These are phyloP conservation scores for Boeremia lycopersici DNA, from an alignment of 2,329 filamentous ascomycete species.

Conservation along the genomic window DNA sequence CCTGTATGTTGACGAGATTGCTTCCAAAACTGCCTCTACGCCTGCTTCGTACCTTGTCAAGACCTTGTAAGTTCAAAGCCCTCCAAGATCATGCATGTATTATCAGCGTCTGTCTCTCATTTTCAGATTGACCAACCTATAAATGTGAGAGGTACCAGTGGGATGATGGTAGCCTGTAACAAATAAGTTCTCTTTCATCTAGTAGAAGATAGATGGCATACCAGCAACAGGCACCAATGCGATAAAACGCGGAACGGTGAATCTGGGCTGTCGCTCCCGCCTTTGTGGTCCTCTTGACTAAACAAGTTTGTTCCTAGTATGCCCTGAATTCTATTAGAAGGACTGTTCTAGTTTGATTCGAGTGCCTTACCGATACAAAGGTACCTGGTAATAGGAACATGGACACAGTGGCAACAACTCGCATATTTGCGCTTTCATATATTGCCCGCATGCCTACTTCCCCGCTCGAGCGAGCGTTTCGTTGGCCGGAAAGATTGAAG, in stretches of 20 bases:
- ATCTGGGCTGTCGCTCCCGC: neutral
- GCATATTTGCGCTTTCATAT: constrained; percentile 16
- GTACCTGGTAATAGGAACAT: neutral
- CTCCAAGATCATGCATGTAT: too few species aligned
- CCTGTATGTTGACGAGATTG: neutral
- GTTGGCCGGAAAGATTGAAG: constrained; percentile 5
- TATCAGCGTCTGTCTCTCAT: too few species aligned
- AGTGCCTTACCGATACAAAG: neutral
- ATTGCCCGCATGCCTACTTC: constrained; percentile 14
- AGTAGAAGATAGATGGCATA: neutral
- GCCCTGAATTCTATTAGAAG: neutral
- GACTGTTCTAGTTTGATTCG: neutral
- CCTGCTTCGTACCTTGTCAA: too few species aligned
- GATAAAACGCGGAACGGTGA: neutral
- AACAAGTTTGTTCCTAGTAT: neutral
- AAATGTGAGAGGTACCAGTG: too few species aligned
- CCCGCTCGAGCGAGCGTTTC: too few species aligned
- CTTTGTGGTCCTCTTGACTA: neutral
- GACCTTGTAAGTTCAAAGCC: too few species aligned
- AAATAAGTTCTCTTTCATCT: too few species aligned
- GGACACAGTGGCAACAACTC: constrained; percentile 4
- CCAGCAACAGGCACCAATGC: neutral
- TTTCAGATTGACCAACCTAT: too few species aligned
- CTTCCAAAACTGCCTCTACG: neutral
- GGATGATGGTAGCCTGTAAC: too few species aligned